Percentiles rank a stretch among this genome's conserved stretches.
Evolutionary conservation across 2,329 filamentous ascomycete genomes (phyloP).

Genomic region (Phialophora macrospora): DNA sequence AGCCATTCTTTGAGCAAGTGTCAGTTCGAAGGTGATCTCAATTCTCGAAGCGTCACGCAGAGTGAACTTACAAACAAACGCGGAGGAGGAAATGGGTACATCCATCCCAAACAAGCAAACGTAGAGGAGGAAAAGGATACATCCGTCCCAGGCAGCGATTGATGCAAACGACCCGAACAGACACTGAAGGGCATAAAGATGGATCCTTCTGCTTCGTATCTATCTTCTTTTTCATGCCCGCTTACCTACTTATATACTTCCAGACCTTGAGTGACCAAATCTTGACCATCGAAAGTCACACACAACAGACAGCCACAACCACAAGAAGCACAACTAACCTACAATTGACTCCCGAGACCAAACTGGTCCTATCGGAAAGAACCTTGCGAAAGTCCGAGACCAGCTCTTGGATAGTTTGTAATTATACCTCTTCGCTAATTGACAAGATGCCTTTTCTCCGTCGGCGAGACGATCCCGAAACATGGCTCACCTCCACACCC

Average conservation of each 20-base stretch:
- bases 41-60: too few species aligned
- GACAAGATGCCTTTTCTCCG: neutral
- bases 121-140: neutral
- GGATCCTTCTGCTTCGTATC: neutral
- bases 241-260: neutral
- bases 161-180: neutral
- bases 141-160: neutral
- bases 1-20: too few species aligned
- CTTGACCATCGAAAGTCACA: neutral
- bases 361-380: neutral
- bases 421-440: neutral
- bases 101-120: too few species aligned
- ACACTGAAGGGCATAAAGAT: neutral
- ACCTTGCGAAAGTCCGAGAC: too few species aligned
- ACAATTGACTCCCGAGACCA: neutral
- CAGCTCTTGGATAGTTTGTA: neutral
- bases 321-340: neutral
- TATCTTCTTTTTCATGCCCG: neutral
- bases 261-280: too few species aligned
- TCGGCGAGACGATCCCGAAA: neutral
- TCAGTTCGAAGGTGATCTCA: too few species aligned
- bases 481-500: neutral
- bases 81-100: neutral
- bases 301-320: neutral
- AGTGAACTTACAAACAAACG: neutral